Base-by-base conservation (phyloP, 2,329 filamentous ascomycete genomes). In the Lecanicillium sp. region DNA sequence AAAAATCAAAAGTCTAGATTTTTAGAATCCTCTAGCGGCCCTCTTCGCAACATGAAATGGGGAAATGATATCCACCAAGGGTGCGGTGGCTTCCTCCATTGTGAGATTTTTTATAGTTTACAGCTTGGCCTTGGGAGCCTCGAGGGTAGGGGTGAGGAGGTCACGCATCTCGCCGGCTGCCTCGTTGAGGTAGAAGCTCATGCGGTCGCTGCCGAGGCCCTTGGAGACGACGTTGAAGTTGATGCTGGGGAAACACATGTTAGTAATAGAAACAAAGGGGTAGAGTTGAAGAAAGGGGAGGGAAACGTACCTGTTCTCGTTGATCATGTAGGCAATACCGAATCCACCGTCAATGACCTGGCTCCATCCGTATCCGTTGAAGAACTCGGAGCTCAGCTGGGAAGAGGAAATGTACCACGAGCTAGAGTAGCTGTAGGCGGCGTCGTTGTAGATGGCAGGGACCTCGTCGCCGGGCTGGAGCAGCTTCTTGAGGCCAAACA, bases 251-350 rank as follows among this genome's bases (percentile, higher is more conserved):
- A 29, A n/a, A n/a, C n/a, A 13, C 12, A 30, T 28, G 42, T 53
- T 46, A 44, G 39, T 27, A 17, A 3, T 32, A 17, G 28, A 17
- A 29, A 14, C 8, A 5, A 5, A 6, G 8, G 15, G 19, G 18
- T 20, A 20, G 3, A 18, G 18, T 20, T 15, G 11, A n/a, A 36
- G 6, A 14, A 29, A 33, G 29, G 19, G 18, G 4, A 25, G 11
- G 6, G 27, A 20, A 31, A 20, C 69, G 62, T 58, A 87, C 83
- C 79, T 89, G 64, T 96, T 94, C 73, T 97, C 90, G 60, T 98
- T 98, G 62, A 98, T 97, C 92, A 98, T 98, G 62, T 98, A 98
- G 29, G 92, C 92, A 57, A 98, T 94, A 48, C 92, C 92, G 65
- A 92, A 98, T 20, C 92, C 92, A 44, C 84, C 86, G 56, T 97